Base-by-base conservation (phyloP, 495 filamentous ascomycete species). In the Hyaloscypha hepaticicola region DNA sequence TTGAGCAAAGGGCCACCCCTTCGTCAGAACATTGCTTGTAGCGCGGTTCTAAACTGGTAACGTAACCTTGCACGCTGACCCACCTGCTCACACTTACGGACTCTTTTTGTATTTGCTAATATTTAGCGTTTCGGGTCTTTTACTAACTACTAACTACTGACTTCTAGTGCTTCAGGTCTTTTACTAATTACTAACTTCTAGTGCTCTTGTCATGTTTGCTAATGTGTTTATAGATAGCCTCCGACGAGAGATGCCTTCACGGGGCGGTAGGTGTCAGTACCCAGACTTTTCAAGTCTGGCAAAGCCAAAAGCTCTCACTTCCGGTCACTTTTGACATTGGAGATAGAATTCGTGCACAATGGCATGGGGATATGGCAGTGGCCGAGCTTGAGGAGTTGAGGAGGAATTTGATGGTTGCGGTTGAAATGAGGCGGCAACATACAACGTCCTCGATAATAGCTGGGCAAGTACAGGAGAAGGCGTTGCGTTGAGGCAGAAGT, bases 1-100 rank as follows among this genome's bases (percentile, higher is more conserved):
- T 53, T 53, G 50, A 26, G 24, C 50, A 53, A 9, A 53, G 50
- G 50, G n/a, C 50, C 26, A 26, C 5, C 50, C 16, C 50, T 28
- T 53, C 50, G 50, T 53, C 50, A 24, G 50, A 28, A 53, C 50
- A 53, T 53, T 16, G 7, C 50, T 14, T 53, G n/a, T 53, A 26
- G 50, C 50, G 26, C 50, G 16, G 50, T 19, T 4, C 16, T 45
- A 4, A 45, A 45, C 38, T 16, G 38, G 38, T 45, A 45, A 16
- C 38, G 9, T 19, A 4, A 16, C 16, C 38, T 45, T 16, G 38
- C 38, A 19, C 14, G 16, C 16, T 45, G 31, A 33, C 31, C 31
- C 12, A 12, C 19, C 19, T 16, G 38, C 38, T 19, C 14, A 33
- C 31, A 33, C 12, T 12, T 33, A 33, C 31, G 12, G 31, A 12